Percentiles rank a stretch among this genome's conserved stretches.
These are phyloP conservation scores for Ajuga chamaepitys DNA, from an alignment of 257 asterid species.

Conservation along the genomic window DNA sequence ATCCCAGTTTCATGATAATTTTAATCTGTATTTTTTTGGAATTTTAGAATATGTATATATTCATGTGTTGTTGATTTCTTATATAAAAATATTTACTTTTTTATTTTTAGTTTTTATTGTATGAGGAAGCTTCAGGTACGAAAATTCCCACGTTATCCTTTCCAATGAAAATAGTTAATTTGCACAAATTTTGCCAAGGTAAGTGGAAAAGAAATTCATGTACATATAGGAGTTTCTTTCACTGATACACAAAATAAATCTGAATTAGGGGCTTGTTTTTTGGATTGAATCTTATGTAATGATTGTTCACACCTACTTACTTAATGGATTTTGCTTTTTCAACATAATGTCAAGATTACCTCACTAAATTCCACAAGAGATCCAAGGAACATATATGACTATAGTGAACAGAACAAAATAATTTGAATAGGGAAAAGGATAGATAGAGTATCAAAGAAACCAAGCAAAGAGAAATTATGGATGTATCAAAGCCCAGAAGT, in stretches of 20 bases:
- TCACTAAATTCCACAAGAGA: too few relatives aligned
- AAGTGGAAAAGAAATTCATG: too few relatives aligned
- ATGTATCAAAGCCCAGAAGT: too few relatives aligned
- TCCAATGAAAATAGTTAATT: background rate
- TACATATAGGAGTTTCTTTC: background rate
- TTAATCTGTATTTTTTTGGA: background rate
- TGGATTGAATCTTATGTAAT: background rate
- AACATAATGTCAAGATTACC: too few relatives aligned
- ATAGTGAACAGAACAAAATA: too few relatives aligned
- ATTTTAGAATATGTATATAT: background rate
- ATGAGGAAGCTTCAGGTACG: background rate
- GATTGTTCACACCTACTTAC: too few relatives aligned
- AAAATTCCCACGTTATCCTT: background rate
- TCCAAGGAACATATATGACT: too few relatives aligned
- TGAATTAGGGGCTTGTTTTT: background rate
- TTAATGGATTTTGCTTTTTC: too few relatives aligned
- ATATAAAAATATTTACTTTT: background rate
- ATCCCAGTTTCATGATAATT: slow-evolving; percentile 46
- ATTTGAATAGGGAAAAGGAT: too few relatives aligned
- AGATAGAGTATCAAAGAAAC: too few relatives aligned
- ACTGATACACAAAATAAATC: background rate
- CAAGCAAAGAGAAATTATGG: too few relatives aligned
- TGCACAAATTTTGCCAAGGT: too few relatives aligned
- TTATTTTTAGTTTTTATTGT: background rate
- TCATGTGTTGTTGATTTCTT: slow-evolving; percentile 8